A percentile compares a stretch with the other conserved stretches of the same genome.
Evolutionary conservation across 768 basidiomycete species (phyloP).

Genomic region (Amylocystis lapponica): DNA sequence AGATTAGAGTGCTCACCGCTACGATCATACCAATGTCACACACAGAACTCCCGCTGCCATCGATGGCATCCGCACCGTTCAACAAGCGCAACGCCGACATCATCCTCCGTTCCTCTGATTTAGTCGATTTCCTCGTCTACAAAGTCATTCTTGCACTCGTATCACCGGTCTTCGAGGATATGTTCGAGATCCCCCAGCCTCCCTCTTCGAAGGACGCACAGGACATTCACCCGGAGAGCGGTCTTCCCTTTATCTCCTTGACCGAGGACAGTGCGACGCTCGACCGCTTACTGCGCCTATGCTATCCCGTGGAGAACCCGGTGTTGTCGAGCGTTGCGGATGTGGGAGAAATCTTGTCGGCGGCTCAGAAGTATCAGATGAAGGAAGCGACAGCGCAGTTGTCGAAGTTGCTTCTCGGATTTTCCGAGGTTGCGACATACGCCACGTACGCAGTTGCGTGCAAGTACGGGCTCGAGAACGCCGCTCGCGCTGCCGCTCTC

Average conservation of each 20-base stretch:
- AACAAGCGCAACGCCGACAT: constrained; percentile 14
- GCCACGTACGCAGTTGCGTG: too few relatives aligned
- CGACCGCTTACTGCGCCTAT: constrained; percentile 10
- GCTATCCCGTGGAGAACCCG: constrained; percentile 5
- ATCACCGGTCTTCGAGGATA: constrained; percentile 13
- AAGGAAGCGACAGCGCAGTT: too few relatives aligned
- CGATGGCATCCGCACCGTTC: constrained; percentile 6
- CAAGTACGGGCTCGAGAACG: too few relatives aligned
- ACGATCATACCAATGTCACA: too few relatives aligned
- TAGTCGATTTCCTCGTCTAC: constrained; percentile 12
- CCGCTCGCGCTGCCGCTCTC: too few relatives aligned
- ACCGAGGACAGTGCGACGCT: constrained; percentile 10
- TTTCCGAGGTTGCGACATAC: too few relatives aligned
- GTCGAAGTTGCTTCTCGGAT: too few relatives aligned
- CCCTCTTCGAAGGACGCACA: constrained; percentile 2
- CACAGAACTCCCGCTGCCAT: too few relatives aligned
- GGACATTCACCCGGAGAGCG: neutral
- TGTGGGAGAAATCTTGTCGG: neutral
- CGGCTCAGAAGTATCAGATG: neutral
- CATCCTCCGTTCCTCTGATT: constrained; percentile 11
- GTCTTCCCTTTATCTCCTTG: constrained; percentile 10
- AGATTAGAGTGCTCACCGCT: too few relatives aligned
- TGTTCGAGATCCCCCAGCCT: constrained; percentile 14
- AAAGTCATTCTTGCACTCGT: constrained; percentile 11
- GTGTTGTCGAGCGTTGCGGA: neutral